Base-by-base conservation (phyloP, 2,329 filamentous ascomycete species). In the Trichoderma arundinaceum region DNA sequence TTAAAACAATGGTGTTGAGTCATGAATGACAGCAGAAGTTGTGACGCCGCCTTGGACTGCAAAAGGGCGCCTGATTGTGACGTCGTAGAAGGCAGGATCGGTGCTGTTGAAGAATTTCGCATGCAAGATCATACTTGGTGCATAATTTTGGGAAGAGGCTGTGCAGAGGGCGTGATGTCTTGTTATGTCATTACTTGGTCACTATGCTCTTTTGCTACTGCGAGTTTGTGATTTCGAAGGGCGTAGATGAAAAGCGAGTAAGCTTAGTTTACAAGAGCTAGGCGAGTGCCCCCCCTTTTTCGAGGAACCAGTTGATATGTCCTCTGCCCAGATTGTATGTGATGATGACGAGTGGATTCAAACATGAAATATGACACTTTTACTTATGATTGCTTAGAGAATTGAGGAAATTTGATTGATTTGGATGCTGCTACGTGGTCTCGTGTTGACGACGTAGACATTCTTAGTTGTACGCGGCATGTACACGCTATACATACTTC, bases 81-180 rank as follows among this genome's bases (percentile, higher is more conserved):
- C 48, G 38, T 44, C 12, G 48, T 43, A n/a, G 7, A 22, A n/a
- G 33, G 35, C 32, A 1, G 43, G 17, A 28, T 39, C 39, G 17
- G 43, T 35, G 43, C 17, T 33, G 56, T 32, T 38, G 56, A 59
- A 38, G 41, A 38, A 38, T 15, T 46, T 35, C 19, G 2, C 8
- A 28, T 60, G 54, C 33, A 51, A 60, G 57, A 51, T 32, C 12
- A 32, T 60, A 41, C 13, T 32, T 38, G 33, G 10, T 33, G 35
- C 9, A 32, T 48, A 41, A 28, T 2, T 28, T 41, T 32, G 3
- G 17, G 43, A 38, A 3, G 32, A 38, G 6, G 7, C 10, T 48
- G 7, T 17, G 35, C 10, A 33, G 22, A 28, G 22, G 22, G 22
- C 2, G 2, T 28, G 22, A 28, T 28, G 22, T 28, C 2, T 28